A percentile compares a stretch with the other conserved stretches of the same genome.
These are phyloP conservation scores for Bipolaris victoriae DNA, from an alignment of 2,329 filamentous ascomycete genomes.

Conservation along the genomic window DNA sequence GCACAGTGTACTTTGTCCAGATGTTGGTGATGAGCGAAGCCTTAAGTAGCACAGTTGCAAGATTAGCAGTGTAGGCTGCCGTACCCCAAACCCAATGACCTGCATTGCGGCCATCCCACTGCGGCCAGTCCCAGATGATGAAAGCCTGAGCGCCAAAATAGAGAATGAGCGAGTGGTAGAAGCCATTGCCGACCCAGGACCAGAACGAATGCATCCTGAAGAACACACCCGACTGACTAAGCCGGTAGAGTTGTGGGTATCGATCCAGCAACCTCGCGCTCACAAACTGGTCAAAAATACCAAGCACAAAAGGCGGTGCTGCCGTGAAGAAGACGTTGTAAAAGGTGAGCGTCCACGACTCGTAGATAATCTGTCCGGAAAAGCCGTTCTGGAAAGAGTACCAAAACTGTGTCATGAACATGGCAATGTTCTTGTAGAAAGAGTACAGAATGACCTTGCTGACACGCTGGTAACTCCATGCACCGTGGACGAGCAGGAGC, in stretches of 20 bases:
- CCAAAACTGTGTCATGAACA: conserved; percentile 99
- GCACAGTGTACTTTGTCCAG: conserved; percentile 97
- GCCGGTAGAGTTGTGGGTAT: conserved; percentile 92
- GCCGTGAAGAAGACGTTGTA: conserved; percentile 99
- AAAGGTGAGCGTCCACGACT: conserved; percentile 99
- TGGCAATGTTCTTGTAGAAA: conserved; percentile 98
- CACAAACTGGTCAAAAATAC: conserved; percentile 97
- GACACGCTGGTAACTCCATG: conserved; percentile 97
- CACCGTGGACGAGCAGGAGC: conserved; percentile 89
- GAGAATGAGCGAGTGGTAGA: conserved; percentile 93
- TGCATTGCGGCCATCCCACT: conserved; percentile 77
- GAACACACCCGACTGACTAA: conserved; percentile 91
- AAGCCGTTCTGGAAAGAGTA: conserved; percentile 99
- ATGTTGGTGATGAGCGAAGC: conserved; percentile 94
- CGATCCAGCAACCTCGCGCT: conserved; percentile 91
- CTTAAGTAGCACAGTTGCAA: conserved; percentile 92
- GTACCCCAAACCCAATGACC: conserved; percentile 99
- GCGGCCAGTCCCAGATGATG: conserved; percentile 79
- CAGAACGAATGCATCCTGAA: conserved; percentile 93
- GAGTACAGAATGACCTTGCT: conserved; percentile 98
- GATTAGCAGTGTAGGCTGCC: conserved; percentile 89
- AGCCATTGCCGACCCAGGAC: conserved; percentile 90
- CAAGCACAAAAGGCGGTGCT: conserved; percentile 88
- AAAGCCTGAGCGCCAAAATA: conserved; percentile 85
- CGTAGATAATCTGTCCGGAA: conserved; percentile 96